Evolutionary conservation across 2,329 filamentous ascomycete genomes (phyloP), one percentile per base, ranked within the genome.

Genomic region (Fusarium coicis): DNA sequence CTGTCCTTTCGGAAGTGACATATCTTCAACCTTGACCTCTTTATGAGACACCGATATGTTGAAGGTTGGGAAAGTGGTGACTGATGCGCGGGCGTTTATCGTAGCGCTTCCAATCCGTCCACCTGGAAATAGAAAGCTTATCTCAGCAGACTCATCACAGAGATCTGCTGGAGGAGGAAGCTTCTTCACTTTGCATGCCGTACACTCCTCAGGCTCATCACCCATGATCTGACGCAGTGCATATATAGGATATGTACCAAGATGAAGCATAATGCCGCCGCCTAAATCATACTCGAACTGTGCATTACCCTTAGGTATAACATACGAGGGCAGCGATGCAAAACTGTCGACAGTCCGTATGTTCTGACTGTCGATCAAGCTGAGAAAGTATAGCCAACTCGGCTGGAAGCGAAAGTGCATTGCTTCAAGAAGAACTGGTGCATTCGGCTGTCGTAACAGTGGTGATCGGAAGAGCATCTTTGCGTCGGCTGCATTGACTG

Each of bases 391-490:
- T 30, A 39, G 61, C 44, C 61, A 63, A 3, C 30, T 21, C 1
- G 55, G 55, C 16, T 63, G 61, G 44, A 63, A 64, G 32, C 37
- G 37, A 7, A 62, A 61, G 14, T 63, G 61, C 23, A 63, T 43
- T 36, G 28, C 54, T 32, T 61, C 43, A 7, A 63, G 37, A 11
- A 50, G 26, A 4, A 50, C 23, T 2, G 61, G 44, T 4, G 55
- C 23, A 14, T 61, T 15, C 6, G 44, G 44, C 10, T 61, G 54
- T n/a, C 12, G 43, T 7, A 63, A 6, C 8, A 63, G 4, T 5
- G 55, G 54, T 4, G 36, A 61, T 15, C 21, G 7, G 19, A 50
- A 61, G 3, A 63, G 9, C 16, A 37, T 40, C 3, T 61, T 30
- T 14, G 43, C 30, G 7, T 63, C 43, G 1, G 10, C 3, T 8